Percentiles rank a stretch among this genome's conserved stretches.
Conservation (phyloP, 495 filamentous ascomycete genomes). For the Platismatia glauca region DNA sequence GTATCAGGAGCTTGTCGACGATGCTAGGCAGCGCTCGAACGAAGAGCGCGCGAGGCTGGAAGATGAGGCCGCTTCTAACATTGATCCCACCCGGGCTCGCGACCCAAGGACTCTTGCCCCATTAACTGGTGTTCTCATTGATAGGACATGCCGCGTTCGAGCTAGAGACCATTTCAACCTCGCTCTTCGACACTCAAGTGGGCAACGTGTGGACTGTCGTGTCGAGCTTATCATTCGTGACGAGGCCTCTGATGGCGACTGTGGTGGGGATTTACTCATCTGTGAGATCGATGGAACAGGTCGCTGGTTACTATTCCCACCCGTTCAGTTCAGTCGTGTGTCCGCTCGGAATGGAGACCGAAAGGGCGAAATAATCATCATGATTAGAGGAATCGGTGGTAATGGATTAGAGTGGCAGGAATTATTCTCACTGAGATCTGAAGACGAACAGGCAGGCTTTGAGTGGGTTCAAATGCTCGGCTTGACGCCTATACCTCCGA, state of each 20-base stretch:
- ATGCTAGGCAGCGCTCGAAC: constrained; percentile 66
- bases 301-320: constrained; percentile 86
- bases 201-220: constrained; percentile 77
- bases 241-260: constrained; percentile 47
- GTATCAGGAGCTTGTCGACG: constrained; percentile 65
- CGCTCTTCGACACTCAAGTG: constrained; percentile 78
- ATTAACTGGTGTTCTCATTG: constrained; percentile 58
- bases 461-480: constrained; percentile 89
- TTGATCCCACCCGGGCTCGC: constrained; percentile 68
- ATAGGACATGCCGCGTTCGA: constrained; percentile 63
- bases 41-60: constrained; percentile 82
- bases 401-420: constrained; percentile 61
- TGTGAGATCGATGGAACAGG: constrained; percentile 71
- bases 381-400: constrained; percentile 56
- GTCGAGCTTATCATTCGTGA: constrained; percentile 86
- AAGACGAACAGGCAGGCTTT: constrained; percentile 62
- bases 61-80: constrained; percentile 78
- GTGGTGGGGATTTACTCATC: constrained; percentile 74
- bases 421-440: constrained; percentile 58
- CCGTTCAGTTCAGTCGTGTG: constrained; percentile 55
- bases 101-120: constrained; percentile 68
- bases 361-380: constrained; percentile 64
- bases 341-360: constrained; percentile 73
- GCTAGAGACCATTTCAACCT: constrained; percentile 86
- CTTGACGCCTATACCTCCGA: constrained; percentile 63